Percentiles rank a stretch among this genome's conserved stretches.
phyloP scores from a whole-genome alignment of 2,329 filamentous ascomycete genomes.

The Fusarium sulawesiense region DNA sequence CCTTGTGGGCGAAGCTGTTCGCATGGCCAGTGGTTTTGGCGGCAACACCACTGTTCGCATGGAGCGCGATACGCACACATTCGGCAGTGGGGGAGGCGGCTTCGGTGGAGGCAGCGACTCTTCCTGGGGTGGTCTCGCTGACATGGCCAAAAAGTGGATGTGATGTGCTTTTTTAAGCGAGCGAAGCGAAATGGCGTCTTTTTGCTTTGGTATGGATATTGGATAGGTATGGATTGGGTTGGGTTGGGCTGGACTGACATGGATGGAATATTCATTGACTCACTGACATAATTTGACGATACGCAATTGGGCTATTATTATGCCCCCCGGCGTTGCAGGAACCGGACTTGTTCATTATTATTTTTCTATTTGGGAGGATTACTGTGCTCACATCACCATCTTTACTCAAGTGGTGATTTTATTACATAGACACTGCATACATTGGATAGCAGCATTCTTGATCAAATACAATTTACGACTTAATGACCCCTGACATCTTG shows the following conservation, averaged over 20 bases:
- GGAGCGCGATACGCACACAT: conserved; percentile 53
- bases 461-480: conserved; percentile 34
- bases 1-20: conserved; percentile 65
- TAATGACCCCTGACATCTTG: conserved; percentile 22
- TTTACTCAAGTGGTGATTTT: not conserved
- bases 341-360: conserved; percentile 5
- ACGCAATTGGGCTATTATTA: conserved; percentile 23
- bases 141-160: conserved; percentile 58
- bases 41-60: conserved; percentile 44
- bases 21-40: conserved; percentile 59
- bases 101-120: conserved; percentile 43
- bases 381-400: conserved; percentile 8
- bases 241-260: not conserved
- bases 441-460: conserved; percentile 23
- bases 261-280: not conserved
- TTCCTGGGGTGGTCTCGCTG: conserved; percentile 52
- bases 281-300: conserved; percentile 10
- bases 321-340: conserved; percentile 39
- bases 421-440: conserved; percentile 22
- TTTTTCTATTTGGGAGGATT: conserved; percentile 9
- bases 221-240: not conserved
- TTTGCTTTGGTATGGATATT: conserved; percentile 1
- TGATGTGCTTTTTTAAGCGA: conserved; percentile 36
- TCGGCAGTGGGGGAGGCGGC: conserved; percentile 40
- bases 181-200: conserved; percentile 10